These are phyloP conservation scores for Phytophthora idaei DNA, from an alignment of 352 stramenopile genomes.

Conservation along the genomic window DNA sequence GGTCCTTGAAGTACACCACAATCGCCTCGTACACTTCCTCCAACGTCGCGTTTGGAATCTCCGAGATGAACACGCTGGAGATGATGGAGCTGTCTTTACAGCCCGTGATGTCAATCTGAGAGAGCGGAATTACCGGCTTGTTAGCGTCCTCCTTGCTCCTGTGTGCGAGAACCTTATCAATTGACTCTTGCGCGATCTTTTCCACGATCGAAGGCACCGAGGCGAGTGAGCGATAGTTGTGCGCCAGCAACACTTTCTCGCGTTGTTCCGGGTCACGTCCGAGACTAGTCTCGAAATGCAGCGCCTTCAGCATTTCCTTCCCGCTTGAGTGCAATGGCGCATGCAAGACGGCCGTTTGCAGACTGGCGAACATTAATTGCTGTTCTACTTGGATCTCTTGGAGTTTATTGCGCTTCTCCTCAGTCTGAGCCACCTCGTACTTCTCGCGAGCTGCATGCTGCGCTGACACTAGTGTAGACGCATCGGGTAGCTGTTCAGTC, in stretches of 20 bases:
- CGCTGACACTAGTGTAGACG: background rate
- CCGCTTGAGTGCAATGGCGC: constrained; percentile 34
- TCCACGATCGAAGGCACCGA: constrained; percentile 25
- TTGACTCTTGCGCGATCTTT: constrained; percentile 25
- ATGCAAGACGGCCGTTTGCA: constrained; percentile 41
- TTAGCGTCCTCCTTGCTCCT: constrained; percentile 7
- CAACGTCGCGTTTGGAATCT: constrained; percentile 46
- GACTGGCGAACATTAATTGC: constrained; percentile 11
- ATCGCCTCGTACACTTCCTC: constrained; percentile 32
- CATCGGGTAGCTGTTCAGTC: background rate
- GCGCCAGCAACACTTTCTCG: constrained; percentile 18
- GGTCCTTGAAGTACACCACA: constrained; percentile 27
- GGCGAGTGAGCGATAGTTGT: constrained; percentile 25
- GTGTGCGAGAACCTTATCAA: constrained; percentile 29
- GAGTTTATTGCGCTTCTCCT: background rate
- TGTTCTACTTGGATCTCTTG: background rate
- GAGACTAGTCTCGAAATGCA: constrained; percentile 30
- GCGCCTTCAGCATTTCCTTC: constrained; percentile 22
- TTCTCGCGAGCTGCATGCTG: constrained; percentile 1
- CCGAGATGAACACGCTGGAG: constrained; percentile 59
- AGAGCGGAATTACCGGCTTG: constrained; percentile 24
- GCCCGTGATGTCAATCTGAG: constrained; percentile 37
- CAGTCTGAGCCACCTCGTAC: background rate
- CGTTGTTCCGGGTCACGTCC: constrained; percentile 19
- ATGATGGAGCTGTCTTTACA: constrained; percentile 38